Conservation (phyloP, 2,329 filamentous ascomycete genomes). For the Alternaria consortialis region DNA sequence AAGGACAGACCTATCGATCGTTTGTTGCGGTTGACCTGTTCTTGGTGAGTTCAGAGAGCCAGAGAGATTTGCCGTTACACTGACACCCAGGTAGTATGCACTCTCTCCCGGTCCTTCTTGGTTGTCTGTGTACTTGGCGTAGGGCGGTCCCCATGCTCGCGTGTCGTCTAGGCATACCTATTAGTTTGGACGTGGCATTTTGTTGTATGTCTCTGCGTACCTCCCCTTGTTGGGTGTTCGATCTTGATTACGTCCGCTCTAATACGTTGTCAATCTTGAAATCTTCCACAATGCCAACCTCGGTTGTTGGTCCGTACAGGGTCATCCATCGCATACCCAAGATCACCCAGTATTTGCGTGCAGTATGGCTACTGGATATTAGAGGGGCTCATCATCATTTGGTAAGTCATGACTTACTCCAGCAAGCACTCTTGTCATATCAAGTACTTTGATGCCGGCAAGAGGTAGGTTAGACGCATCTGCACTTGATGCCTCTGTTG, state of each 20-base stretch:
- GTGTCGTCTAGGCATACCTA: conserved; percentile 77
- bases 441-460: conserved; percentile 85
- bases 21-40: conserved; percentile 93
- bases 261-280: conserved; percentile 27
- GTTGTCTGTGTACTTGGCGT: conserved; percentile 75
- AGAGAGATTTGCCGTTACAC: conserved; percentile 24
- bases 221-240: conserved; percentile 75
- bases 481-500: conserved; percentile 51
- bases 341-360: conserved; percentile 93
- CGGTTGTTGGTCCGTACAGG: conserved; percentile 47
- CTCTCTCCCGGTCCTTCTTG: conserved; percentile 81
- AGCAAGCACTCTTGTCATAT: conserved; percentile 95
- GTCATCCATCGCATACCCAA: conserved; percentile 72
- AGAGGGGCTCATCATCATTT: conserved; percentile 15
- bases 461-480: conserved; percentile 70
- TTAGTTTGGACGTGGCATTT: neutral
- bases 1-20: conserved; percentile 94
- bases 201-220: conserved; percentile 13
- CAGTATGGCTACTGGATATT: conserved; percentile 79
- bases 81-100: conserved; percentile 90
- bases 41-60: neutral
- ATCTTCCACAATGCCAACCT: conserved; percentile 33
- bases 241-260: conserved; percentile 98
- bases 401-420: conserved; percentile 69
- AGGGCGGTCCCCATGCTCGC: conserved; percentile 94